Conservation (phyloP, 192 early-diverging fungal species). For the Coemansia sp. region DNA sequence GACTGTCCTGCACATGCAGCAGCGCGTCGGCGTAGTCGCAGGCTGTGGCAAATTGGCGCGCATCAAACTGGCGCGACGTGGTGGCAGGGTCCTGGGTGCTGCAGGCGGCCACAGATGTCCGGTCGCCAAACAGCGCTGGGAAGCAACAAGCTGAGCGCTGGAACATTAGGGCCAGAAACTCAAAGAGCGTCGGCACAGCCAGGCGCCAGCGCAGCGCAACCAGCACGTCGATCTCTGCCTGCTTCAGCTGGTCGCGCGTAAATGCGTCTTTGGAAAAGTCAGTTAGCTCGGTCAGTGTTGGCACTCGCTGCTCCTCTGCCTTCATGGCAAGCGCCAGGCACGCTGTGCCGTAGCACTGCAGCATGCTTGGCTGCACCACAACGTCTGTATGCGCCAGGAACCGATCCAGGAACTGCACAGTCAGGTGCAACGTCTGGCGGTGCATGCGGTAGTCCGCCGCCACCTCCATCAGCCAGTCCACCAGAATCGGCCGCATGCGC, state of each 20-base stretch:
- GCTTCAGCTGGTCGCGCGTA: constrained; percentile 39
- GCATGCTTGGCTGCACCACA: constrained; percentile 38
- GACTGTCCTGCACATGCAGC: constrained; percentile 35
- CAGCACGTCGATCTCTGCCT: constrained; percentile 52
- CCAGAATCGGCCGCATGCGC: constrained; percentile 56
- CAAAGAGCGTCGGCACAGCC: constrained; percentile 46
- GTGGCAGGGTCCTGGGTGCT: constrained; percentile 17
- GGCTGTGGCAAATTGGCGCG: constrained; percentile 28
- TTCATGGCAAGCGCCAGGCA: constrained; percentile 57
- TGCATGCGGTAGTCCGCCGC: constrained; percentile 54
- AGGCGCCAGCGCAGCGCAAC: constrained; percentile 46
- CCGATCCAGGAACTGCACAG: constrained; percentile 51
- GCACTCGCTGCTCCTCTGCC: constrained; percentile 51
- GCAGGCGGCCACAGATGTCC: neutral
- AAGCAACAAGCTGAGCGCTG: constrained; percentile 44
- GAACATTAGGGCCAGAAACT: constrained; percentile 44
- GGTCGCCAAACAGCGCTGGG: constrained; percentile 33
- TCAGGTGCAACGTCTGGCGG: constrained; percentile 51
- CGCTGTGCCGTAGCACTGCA: constrained; percentile 56
- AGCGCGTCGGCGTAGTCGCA: constrained; percentile 47
- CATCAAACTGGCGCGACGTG: constrained; percentile 28
- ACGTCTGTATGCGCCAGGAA: constrained; percentile 31
- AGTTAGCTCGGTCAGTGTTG: constrained; percentile 45
- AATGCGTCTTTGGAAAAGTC: constrained; percentile 54
- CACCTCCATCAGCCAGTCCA: constrained; percentile 59